These are phyloP conservation scores for Gaeumannomyces sp. DNA, from an alignment of 2,329 filamentous ascomycete genomes.

Conservation along the genomic window DNA sequence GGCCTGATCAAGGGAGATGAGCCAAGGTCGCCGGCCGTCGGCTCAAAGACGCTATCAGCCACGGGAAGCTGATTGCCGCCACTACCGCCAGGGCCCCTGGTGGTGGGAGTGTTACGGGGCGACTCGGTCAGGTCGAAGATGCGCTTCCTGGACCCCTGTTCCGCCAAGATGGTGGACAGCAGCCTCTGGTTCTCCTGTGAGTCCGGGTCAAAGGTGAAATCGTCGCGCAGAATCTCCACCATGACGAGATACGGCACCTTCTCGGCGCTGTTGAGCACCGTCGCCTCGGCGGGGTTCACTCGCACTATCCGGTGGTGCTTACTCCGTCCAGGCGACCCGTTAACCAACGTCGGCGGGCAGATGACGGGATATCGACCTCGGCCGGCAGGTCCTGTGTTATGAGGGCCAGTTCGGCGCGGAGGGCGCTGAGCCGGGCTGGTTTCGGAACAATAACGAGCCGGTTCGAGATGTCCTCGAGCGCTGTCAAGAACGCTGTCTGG, in stretches of 20 bases:
- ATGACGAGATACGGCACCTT: conserved; percentile 81
- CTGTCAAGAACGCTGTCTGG: conserved; percentile 73
- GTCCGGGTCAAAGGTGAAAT: conserved; percentile 76
- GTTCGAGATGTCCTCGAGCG: conserved; percentile 78
- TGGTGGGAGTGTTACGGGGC: conserved; percentile 39
- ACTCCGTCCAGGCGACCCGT: conserved; percentile 68
- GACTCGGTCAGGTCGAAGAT: conserved; percentile 67
- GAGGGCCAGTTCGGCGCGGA: conserved; percentile 73
- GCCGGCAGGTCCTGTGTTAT: conserved; percentile 76
- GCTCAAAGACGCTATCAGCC: conserved; percentile 75
- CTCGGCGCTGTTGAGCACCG: conserved; percentile 79
- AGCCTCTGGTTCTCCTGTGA: conserved; percentile 66
- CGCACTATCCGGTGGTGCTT: conserved; percentile 77
- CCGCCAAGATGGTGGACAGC: conserved; percentile 49
- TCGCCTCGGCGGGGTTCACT: conserved; percentile 76
- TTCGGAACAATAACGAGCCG: conserved; percentile 79
- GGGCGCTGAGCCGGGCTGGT: conserved; percentile 70
- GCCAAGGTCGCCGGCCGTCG: conserved; percentile 70
- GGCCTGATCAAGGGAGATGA: conserved; percentile 64
- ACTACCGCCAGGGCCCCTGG: conserved; percentile 23
- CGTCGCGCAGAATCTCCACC: conserved; percentile 75
- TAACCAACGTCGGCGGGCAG: conserved; percentile 66
- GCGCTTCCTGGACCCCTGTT: conserved; percentile 50
- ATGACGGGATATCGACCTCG: conserved; percentile 77
- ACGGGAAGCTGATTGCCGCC: conserved; percentile 33